Conservation (phyloP, 257 asterid genomes). For the Salvia hispanica region DNA sequence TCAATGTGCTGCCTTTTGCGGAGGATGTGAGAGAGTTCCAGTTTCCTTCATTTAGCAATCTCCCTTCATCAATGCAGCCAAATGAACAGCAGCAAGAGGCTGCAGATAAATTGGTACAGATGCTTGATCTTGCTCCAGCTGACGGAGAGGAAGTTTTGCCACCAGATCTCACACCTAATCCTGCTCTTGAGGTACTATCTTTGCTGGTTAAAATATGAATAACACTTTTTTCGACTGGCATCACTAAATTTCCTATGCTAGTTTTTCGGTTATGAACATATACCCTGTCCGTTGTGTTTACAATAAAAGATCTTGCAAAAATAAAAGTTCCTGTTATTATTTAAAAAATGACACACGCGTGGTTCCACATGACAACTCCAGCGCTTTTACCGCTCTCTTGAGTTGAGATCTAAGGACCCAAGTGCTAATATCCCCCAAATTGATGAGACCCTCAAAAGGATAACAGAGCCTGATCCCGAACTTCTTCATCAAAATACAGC, state of each 20-base stretch:
- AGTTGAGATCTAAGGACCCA: conserved; percentile 78
- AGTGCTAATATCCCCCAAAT: conserved; percentile 83
- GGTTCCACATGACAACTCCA: conserved; percentile 36
- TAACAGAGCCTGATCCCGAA: conserved; percentile 79
- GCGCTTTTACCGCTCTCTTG: conserved; percentile 79
- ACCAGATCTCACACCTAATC: conserved; percentile 91
- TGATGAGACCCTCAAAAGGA: conserved; percentile 76
- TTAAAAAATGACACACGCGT: not conserved
- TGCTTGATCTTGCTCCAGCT: conserved; percentile 87
- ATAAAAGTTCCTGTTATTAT: not conserved
- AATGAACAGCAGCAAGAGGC: conserved; percentile 81
- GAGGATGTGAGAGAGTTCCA: conserved; percentile 98
- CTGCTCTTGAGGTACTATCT: conserved; percentile 65
- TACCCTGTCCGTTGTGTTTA: no score
- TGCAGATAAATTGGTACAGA: conserved; percentile 78
- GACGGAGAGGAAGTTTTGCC: conserved; percentile 74
- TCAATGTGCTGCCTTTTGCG: conserved; percentile 96
- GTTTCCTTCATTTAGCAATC: conserved; percentile 84
- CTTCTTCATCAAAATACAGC: conserved; percentile 55
- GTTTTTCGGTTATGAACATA: not conserved
- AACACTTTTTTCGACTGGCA: not conserved
- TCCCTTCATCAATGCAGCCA: conserved; percentile 86
- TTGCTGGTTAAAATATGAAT: conserved; percentile 3
- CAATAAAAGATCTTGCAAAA: not conserved
- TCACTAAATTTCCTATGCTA: not conserved